Evolutionary conservation across 2,329 filamentous ascomycete genomes (phyloP).

Genomic region (Atkinsonella texensis): DNA sequence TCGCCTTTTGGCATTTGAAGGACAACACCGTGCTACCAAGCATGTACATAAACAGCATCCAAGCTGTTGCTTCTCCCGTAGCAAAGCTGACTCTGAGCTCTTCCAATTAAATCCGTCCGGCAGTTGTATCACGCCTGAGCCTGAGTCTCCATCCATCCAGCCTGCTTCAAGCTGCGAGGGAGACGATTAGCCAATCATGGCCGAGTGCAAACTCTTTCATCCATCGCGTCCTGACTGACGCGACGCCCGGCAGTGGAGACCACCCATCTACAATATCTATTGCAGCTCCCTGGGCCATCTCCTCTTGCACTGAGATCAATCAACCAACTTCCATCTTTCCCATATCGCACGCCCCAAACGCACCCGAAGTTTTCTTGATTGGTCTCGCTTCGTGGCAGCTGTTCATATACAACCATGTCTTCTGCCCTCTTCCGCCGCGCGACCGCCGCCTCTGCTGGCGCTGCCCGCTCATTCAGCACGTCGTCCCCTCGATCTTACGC

Average conservation of each 20-base stretch:
- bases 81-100: background rate
- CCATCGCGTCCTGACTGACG: background rate
- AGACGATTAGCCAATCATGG: background rate
- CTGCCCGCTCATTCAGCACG: conserved; percentile 64
- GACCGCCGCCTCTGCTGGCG: conserved; percentile 33
- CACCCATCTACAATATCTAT: too few species aligned
- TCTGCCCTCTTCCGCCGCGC: conserved; percentile 41
- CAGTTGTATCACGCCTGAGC: background rate
- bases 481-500: conserved; percentile 55
- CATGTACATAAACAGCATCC: background rate
- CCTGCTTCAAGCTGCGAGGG: background rate
- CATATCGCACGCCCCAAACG: background rate
- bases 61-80: background rate
- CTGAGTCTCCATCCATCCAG: background rate
- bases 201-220: background rate
- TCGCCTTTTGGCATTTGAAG: too few species aligned
- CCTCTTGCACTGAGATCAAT: too few species aligned
- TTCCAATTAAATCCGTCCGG: background rate
- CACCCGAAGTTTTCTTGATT: background rate
- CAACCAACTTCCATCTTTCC: background rate
- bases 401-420: conserved; percentile 22
- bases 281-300: too few species aligned
- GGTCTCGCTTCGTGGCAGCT: background rate
- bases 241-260: background rate
- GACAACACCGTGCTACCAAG: too few species aligned